phyloP scores from a whole-genome alignment of 176 grass and related monocot genomes.

The Musa itinerans region DNA sequence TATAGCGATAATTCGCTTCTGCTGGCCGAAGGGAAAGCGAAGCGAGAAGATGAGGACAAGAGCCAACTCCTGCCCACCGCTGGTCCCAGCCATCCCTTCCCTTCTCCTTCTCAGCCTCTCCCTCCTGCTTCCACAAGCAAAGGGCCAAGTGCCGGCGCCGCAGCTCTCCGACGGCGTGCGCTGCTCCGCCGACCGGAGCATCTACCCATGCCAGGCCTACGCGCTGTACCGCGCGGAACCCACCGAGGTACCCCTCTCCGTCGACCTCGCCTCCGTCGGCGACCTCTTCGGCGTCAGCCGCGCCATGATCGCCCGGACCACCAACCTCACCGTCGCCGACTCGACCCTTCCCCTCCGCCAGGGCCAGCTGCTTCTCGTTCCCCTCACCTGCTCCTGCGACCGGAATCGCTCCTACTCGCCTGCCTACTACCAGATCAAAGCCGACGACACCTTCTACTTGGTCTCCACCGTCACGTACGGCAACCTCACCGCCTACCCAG shows the following conservation, averaged over 20 bases:
- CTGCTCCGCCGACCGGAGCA: slow-evolving; percentile 41
- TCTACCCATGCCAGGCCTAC: slow-evolving; percentile 85
- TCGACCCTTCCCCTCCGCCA: slow-evolving; percentile 10
- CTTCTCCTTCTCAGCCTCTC: slow-evolving; percentile 12
- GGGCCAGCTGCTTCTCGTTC: slow-evolving; percentile 56
- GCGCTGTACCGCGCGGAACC: slow-evolving; percentile 58
- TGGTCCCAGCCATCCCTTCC: slow-evolving; percentile 1
- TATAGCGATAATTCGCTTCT: too few relatives aligned
- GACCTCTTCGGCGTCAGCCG: slow-evolving; percentile 68
- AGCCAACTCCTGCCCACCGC: too few relatives aligned
- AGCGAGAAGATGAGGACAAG: too few relatives aligned
- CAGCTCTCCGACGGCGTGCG: slow-evolving; percentile 49
- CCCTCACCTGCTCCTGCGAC: slow-evolving; percentile 42
- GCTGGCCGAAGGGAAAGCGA: too few relatives aligned
- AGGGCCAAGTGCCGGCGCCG: slow-evolving; percentile 8
- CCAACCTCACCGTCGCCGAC: slow-evolving; percentile 41
- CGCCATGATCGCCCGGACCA: slow-evolving; percentile 64
- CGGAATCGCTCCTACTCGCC: slow-evolving; percentile 40
- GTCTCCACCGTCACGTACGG: slow-evolving; percentile 38
- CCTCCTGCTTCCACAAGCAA: slow-evolving; percentile 19
- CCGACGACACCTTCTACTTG: slow-evolving; percentile 69
- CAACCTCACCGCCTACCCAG: slow-evolving; percentile 70
- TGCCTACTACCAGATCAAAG: slow-evolving; percentile 52
- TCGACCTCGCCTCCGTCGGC: slow-evolving; percentile 44
- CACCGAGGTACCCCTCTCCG: slow-evolving; percentile 6